A percentile compares a stretch with the other conserved stretches of the same genome.
phyloP scores from a whole-genome alignment of 768 basidiomycete genomes.

The Steccherinum ochraceum region DNA sequence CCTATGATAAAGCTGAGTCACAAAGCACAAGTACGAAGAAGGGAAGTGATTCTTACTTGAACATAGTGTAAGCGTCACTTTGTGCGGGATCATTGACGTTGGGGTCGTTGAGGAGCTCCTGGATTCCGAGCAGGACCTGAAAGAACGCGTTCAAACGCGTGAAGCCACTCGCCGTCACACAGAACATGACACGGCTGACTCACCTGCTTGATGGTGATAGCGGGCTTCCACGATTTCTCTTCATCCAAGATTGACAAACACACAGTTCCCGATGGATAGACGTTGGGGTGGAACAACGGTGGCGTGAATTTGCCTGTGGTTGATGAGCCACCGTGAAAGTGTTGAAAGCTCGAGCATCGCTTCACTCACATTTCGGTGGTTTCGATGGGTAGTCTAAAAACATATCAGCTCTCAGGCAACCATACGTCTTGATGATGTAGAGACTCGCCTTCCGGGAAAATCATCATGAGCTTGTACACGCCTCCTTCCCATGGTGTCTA shows the following conservation, averaged over 20 bases:
- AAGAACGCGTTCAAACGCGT: not conserved
- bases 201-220: conserved; percentile 98
- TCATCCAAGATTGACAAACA: conserved; percentile 97
- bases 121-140: conserved; percentile 92
- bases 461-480: conserved; percentile 90
- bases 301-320: conserved; percentile 89
- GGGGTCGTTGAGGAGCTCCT: conserved; percentile 91
- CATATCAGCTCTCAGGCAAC: conserved; percentile 11
- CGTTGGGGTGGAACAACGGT: conserved; percentile 95
- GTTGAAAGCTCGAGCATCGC: conserved; percentile 7
- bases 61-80: conserved; percentile 97
- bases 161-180: not conserved
- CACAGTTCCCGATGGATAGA: conserved; percentile 97
- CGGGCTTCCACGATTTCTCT: conserved; percentile 98
- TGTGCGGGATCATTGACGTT: conserved; percentile 98
- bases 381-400: conserved; percentile 86
- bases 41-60: conserved; percentile 64
- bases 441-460: conserved; percentile 85
- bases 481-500: conserved; percentile 98
- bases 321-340: conserved; percentile 2
- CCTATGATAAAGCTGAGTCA: conserved; percentile 34
- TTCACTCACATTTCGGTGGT: conserved; percentile 86
- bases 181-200: conserved; percentile 6
- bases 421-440: conserved; percentile 11
- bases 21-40: not conserved